phyloP scores from a whole-genome alignment of 2,329 filamentous ascomycete species.

The Penicillium sp. region DNA sequence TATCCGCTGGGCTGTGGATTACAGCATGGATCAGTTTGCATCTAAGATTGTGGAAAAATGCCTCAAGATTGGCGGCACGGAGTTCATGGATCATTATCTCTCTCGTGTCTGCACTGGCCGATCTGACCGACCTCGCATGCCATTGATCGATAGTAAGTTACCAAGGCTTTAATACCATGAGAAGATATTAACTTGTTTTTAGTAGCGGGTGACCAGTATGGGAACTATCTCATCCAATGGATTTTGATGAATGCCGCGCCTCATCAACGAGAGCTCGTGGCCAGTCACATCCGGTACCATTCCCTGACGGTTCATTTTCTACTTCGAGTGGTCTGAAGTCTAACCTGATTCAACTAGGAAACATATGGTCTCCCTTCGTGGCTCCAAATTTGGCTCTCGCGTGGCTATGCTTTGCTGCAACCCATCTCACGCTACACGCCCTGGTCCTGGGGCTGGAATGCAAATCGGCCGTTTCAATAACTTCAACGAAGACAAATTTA shows the following conservation, averaged over 20 bases:
- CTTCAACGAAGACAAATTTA: slow-evolving; percentile 46
- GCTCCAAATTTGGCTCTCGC: slow-evolving; percentile 96
- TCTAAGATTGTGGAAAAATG: slow-evolving; percentile 99
- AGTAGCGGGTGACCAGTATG: slow-evolving; percentile 96
- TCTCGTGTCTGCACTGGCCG: slow-evolving; percentile 91
- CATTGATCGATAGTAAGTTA: slow-evolving; percentile 80
- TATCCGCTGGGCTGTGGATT: slow-evolving; percentile 87
- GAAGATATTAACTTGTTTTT: slow-evolving; percentile 11
- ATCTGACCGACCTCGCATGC: slow-evolving; percentile 87
- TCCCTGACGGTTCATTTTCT: neutral
- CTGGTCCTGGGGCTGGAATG: slow-evolving; percentile 76
- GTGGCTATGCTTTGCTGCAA: slow-evolving; percentile 99
- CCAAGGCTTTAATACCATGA: neutral
- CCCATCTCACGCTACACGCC: slow-evolving; percentile 82
- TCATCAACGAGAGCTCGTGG: slow-evolving; percentile 90
- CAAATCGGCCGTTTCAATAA: slow-evolving; percentile 61
- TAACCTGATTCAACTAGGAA: slow-evolving; percentile 54
- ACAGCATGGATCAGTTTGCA: slow-evolving; percentile 98
- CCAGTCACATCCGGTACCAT: slow-evolving; percentile 74
- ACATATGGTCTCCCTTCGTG: slow-evolving; percentile 98
- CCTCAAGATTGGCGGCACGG: slow-evolving; percentile 87
- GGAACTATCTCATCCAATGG: slow-evolving; percentile 97
- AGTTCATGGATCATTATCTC: slow-evolving; percentile 90
- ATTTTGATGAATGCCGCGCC: slow-evolving; percentile 84
- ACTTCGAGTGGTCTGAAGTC: neutral